Conservation (phyloP, 1,139 yeast species). For the Protomyces macrosporus region DNA sequence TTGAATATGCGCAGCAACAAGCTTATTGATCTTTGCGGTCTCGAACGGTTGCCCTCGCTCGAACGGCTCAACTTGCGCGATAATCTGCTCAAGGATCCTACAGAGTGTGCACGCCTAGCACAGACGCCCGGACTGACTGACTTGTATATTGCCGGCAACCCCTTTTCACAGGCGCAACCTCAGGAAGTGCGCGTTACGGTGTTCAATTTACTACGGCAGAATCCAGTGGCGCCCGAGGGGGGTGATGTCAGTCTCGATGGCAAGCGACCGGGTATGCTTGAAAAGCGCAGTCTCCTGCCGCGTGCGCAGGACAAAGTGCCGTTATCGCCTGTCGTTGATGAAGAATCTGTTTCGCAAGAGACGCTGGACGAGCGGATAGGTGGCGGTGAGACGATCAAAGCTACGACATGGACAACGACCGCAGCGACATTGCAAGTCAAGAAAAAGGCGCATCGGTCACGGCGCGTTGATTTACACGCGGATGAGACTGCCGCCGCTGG, state of each 20-base stretch:
- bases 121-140: conserved; percentile 31
- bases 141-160: conserved; percentile 34
- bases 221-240: conserved; percentile 41
- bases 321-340: background rate
- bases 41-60: conserved; percentile 46
- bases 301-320: conserved; percentile 30
- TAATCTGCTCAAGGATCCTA: conserved; percentile 44
- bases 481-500: background rate
- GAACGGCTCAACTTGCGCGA: conserved; percentile 57
- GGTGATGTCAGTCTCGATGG: conserved; percentile 54
- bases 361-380: conserved; percentile 1
- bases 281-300: conserved; percentile 35
- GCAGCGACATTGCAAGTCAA: conserved; percentile 5
- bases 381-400: background rate
- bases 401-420: background rate
- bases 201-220: conserved; percentile 46
- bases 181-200: conserved; percentile 35
- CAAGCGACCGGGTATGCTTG: conserved; percentile 60
- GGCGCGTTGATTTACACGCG: conserved; percentile 29
- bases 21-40: conserved; percentile 45
- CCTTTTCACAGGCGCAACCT: conserved; percentile 32
- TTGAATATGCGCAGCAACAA: conserved; percentile 55
- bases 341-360: background rate
- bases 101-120: conserved; percentile 39
- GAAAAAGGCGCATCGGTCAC: conserved; percentile 27